These are phyloP conservation scores for Lentinula edodes DNA, from an alignment of 768 basidiomycete species.

Conservation along the genomic window DNA sequence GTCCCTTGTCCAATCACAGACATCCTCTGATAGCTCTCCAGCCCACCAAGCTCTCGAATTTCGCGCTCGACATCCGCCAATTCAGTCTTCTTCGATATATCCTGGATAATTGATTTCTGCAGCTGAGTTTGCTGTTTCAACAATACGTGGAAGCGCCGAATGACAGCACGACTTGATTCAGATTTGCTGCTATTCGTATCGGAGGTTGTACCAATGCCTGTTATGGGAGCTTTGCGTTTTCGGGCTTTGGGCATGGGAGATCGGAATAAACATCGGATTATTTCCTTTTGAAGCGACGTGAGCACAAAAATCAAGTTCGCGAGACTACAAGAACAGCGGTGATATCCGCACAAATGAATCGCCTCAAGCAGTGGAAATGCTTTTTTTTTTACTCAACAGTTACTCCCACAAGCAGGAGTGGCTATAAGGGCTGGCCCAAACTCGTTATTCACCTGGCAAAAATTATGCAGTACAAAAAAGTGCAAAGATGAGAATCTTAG, in stretches of 20 bases:
- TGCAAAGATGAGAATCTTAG: neutral
- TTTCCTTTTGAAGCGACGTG: neutral
- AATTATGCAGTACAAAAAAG: neutral
- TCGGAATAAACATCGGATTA: neutral
- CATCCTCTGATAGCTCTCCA: constrained; percentile 79
- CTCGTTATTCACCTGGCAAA: constrained; percentile 2
- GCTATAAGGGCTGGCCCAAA: neutral
- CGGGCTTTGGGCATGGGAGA: constrained; percentile 4
- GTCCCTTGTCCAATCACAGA: constrained; percentile 74
- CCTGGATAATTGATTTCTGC: constrained; percentile 19
- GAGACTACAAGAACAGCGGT: too few species aligned
- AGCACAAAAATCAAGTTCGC: too few species aligned
- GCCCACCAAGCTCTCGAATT: constrained; percentile 68
- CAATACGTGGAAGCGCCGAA: constrained; percentile 76
- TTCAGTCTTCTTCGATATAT: constrained; percentile 22
- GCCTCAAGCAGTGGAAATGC: neutral
- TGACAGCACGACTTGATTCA: constrained; percentile 61
- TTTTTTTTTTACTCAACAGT: too few species aligned
- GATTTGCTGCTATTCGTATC: constrained; percentile 2
- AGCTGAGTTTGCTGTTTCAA: constrained; percentile 65
- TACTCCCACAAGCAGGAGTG: too few species aligned
- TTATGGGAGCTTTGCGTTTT: constrained; percentile 5
- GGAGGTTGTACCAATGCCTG: neutral
- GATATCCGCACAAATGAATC: too few species aligned
- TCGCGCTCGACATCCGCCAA: constrained; percentile 52